phyloP scores from a whole-genome alignment of 305 asterid genomes.

The Rubia occidens region DNA sequence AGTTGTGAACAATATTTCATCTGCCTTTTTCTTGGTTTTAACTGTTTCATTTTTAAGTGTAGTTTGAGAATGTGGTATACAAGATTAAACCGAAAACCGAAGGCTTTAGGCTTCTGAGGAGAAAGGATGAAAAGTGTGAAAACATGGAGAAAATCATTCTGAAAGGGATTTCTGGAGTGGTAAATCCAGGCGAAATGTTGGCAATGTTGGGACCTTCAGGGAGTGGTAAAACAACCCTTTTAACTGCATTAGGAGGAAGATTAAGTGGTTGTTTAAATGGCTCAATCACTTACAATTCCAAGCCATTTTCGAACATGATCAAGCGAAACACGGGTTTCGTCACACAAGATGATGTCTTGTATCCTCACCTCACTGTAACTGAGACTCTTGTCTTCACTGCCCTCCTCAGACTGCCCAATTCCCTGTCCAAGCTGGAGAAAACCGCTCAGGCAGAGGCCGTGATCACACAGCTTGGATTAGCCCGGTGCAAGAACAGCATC shows the following conservation, averaged over 20 bases:
- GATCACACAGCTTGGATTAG: constrained; percentile 48
- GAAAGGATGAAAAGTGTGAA: constrained; percentile 16
- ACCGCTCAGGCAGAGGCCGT: constrained; percentile 44
- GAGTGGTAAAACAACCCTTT: constrained; percentile 76
- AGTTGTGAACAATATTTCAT: background rate
- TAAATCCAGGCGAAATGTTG: constrained; percentile 59
- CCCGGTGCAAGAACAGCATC: constrained; percentile 43
- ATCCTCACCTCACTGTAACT: constrained; percentile 65
- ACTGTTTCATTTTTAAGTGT: constrained; percentile 7
- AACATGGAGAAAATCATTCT: constrained; percentile 44
- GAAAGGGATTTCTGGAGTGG: constrained; percentile 53
- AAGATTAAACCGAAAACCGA: constrained; percentile 19
- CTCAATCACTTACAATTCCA: constrained; percentile 45
- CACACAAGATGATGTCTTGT: constrained; percentile 64
- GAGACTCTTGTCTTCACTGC: constrained; percentile 77
- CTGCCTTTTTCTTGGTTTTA: background rate
- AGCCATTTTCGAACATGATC: constrained; percentile 47
- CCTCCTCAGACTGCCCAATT: constrained; percentile 51
- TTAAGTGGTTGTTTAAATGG: constrained; percentile 42
- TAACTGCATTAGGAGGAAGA: constrained; percentile 75
- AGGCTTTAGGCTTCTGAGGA: constrained; percentile 19
- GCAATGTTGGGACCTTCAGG: constrained; percentile 96
- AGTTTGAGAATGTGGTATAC: constrained; percentile 55
- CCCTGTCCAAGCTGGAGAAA: constrained; percentile 34
- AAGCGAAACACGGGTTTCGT: constrained; percentile 75